A percentile compares a stretch with the other conserved stretches of the same genome.
phyloP scores from a whole-genome alignment of 2,329 filamentous ascomycete genomes.

The Ophiostoma sp. region DNA sequence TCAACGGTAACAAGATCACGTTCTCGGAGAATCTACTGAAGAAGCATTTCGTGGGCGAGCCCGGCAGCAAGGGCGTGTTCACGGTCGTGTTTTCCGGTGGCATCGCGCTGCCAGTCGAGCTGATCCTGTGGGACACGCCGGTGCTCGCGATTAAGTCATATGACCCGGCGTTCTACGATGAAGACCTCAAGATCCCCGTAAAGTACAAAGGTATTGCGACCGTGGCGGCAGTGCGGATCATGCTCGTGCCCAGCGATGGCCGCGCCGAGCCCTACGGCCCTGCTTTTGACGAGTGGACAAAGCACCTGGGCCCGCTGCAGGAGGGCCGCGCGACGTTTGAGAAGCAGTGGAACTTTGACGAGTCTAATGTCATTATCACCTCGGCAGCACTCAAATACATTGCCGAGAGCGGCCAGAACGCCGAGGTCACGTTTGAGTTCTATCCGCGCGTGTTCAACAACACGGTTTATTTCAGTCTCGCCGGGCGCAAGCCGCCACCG shows the following conservation, averaged over 20 bases:
- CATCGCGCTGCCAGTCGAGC: constrained; percentile 41
- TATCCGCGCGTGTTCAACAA: constrained; percentile 48
- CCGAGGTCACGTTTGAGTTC: constrained; percentile 51
- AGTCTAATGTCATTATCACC: constrained; percentile 42
- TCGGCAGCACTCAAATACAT: constrained; percentile 43
- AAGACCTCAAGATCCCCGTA: constrained; percentile 45
- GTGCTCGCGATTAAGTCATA: constrained; percentile 27
- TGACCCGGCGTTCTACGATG: constrained; percentile 19
- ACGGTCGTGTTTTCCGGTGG: constrained; percentile 50
- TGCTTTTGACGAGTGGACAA: constrained; percentile 55
- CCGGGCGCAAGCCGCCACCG: neutral
- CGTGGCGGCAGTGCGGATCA: constrained; percentile 45
- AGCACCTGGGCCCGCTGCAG: constrained; percentile 48
- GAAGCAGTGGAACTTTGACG: constrained; percentile 49
- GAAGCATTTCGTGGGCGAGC: constrained; percentile 38
- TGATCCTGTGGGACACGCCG: constrained; percentile 50
- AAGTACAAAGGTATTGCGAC: constrained; percentile 47
- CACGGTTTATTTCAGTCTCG: constrained; percentile 43
- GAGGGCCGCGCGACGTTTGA: constrained; percentile 45
- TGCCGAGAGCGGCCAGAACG: constrained; percentile 39
- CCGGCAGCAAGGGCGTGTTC: constrained; percentile 46
- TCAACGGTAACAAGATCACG: constrained; percentile 42
- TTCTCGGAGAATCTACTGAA: constrained; percentile 44
- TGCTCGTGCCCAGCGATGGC: constrained; percentile 33
- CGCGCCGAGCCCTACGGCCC: neutral